phyloP scores from a whole-genome alignment of 1,139 yeast species.

The Yamadazyma songkhlaensis region DNA sequence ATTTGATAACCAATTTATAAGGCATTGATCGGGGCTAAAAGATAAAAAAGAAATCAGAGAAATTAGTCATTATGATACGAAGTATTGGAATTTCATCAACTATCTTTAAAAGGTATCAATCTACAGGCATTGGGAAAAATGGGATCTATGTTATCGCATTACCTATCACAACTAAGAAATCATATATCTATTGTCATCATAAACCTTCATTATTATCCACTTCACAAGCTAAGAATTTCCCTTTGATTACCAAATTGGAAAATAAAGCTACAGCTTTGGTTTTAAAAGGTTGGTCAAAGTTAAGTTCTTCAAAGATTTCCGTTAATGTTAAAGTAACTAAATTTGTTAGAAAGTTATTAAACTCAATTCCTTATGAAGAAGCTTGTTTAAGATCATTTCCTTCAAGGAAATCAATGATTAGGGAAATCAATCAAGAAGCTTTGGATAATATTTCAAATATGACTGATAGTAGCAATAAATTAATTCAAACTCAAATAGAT shows the following conservation, averaged over 20 bases:
- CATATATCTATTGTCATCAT: constrained; percentile 62
- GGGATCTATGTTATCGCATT: constrained; percentile 53
- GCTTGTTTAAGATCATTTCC: constrained; percentile 52
- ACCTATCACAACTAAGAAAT: constrained; percentile 56
- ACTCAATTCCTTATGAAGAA: constrained; percentile 52
- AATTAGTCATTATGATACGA: too few relatives aligned
- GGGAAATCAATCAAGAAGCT: constrained; percentile 37
- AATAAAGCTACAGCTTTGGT: constrained; percentile 36
- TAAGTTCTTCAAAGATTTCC: constrained; percentile 33
- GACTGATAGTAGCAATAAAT: constrained; percentile 1
- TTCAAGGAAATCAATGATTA: constrained; percentile 43
- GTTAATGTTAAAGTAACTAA: constrained; percentile 40
- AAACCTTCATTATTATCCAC: constrained; percentile 29
- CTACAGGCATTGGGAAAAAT: constrained; percentile 10
- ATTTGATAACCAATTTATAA: too few relatives aligned
- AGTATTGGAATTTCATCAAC: too few relatives aligned
- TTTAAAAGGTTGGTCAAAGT: constrained; percentile 44
- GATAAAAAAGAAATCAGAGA: too few relatives aligned
- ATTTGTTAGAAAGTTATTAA: constrained; percentile 33
- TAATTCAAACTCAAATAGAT: constrained; percentile 33
- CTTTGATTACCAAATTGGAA: constrained; percentile 37
- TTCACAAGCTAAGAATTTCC: constrained; percentile 27
- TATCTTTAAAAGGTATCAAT: not conserved
- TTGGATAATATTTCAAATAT: not conserved
- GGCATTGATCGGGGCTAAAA: too few relatives aligned